A percentile compares a stretch with the other conserved stretches of the same genome.
Conservation (phyloP, 225 moss, liverwort and hornwort species). For the Marchantia paleacea region DNA sequence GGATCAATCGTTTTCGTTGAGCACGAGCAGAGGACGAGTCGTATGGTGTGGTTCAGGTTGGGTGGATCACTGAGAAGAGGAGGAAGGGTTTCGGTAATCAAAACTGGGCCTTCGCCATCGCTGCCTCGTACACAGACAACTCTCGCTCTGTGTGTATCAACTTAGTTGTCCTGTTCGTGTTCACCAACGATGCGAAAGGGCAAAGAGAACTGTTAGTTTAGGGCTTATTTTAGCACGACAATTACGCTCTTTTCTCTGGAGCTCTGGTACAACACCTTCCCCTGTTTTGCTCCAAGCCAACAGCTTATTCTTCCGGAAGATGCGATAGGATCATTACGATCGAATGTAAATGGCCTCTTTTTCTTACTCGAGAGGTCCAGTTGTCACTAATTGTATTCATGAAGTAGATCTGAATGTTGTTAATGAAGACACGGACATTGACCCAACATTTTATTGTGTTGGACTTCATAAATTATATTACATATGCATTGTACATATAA, state of each 20-base stretch:
- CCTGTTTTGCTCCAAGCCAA: background rate
- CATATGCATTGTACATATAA: too few relatives aligned
- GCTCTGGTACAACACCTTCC: background rate
- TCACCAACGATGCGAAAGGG: constrained; percentile 1
- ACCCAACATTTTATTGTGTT: too few relatives aligned
- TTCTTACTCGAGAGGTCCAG: too few relatives aligned
- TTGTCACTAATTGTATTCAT: too few relatives aligned
- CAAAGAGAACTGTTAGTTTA: background rate
- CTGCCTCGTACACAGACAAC: background rate
- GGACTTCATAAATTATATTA: too few relatives aligned
- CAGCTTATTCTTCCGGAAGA: background rate
- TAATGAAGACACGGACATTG: too few relatives aligned
- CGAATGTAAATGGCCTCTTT: too few relatives aligned
- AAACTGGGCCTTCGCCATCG: constrained; percentile 1
- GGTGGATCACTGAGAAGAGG: background rate
- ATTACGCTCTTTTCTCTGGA: background rate
- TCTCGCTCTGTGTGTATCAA: background rate
- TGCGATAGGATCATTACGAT: too few relatives aligned
- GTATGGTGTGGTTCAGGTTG: background rate
- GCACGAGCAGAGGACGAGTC: constrained; percentile 1
- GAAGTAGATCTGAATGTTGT: too few relatives aligned
- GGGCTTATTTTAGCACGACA: background rate
- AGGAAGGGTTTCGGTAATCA: constrained; percentile 10
- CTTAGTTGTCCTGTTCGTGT: background rate
- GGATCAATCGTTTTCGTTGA: constrained; percentile 7